A percentile compares a stretch with the other conserved stretches of the same genome.
Conservation (phyloP, 2,329 filamentous ascomycete genomes). For the Fonsecaea pedrosoi region DNA sequence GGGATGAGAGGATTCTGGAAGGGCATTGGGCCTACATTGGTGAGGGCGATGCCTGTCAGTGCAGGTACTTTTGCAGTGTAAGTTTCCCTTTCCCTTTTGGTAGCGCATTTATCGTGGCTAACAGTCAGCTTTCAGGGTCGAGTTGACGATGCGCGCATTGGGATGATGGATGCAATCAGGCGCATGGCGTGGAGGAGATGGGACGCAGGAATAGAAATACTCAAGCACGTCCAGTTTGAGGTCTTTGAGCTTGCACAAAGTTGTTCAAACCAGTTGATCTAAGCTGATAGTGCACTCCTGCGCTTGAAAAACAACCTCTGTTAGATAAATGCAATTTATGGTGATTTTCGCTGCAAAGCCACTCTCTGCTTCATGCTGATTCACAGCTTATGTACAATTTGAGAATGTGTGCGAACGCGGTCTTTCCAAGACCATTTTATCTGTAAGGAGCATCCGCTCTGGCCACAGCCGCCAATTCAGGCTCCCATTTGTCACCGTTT, state of each 20-base stretch:
- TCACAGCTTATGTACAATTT: slow-evolving; percentile 33
- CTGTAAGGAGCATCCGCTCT: slow-evolving; percentile 92
- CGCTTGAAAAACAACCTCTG: not conserved
- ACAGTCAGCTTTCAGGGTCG: slow-evolving; percentile 46
- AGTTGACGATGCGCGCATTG: slow-evolving; percentile 56
- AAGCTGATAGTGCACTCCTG: not conserved
- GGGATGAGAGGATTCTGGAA: slow-evolving; percentile 90
- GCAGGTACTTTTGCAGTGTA: slow-evolving; percentile 93
- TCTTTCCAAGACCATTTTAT: slow-evolving; percentile 54
- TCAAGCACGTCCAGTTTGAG: not conserved
- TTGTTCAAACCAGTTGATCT: not conserved
- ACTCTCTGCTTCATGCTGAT: slow-evolving; percentile 7
- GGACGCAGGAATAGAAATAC: too few species aligned
- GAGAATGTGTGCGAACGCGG: not conserved
- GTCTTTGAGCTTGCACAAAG: not conserved
- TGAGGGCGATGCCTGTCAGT: slow-evolving; percentile 96
- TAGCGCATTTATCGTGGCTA: slow-evolving; percentile 14
- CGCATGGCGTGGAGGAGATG: not conserved
- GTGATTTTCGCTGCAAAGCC: not conserved
- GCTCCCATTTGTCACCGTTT: slow-evolving; percentile 97
- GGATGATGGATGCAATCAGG: slow-evolving; percentile 41
- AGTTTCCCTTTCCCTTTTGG: slow-evolving; percentile 23
- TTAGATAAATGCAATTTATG: slow-evolving; percentile 12
- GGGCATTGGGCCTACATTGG: slow-evolving; percentile 84
- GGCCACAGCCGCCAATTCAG: slow-evolving; percentile 89